Evolutionary conservation across 768 basidiomycete genomes (phyloP).

Genomic region (Rhodotorula taiwanensis): DNA sequence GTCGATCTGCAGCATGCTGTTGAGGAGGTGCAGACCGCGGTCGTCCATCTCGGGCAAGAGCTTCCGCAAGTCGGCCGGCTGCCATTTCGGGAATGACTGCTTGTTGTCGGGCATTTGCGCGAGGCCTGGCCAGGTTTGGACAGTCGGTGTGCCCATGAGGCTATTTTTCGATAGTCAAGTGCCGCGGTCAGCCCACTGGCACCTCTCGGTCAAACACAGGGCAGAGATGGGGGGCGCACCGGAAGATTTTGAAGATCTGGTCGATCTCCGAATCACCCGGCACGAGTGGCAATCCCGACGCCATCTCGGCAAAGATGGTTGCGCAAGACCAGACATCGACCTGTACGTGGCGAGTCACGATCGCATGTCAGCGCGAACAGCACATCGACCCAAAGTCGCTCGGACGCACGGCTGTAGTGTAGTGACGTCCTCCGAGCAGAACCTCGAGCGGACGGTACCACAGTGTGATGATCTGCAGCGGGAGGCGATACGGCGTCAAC

Average conservation of each 20-base stretch:
- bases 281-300: conserved; percentile 52
- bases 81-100: conserved; percentile 92
- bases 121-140: conserved; percentile 85
- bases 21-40: conserved; percentile 24
- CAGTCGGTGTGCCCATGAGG: conserved; percentile 86
- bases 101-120: conserved; percentile 86
- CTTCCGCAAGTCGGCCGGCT: conserved; percentile 52
- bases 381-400: not conserved
- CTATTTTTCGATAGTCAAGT: no score
- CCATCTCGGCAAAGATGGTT: conserved; percentile 98
- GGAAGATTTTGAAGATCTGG: conserved; percentile 99
- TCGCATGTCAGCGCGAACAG: no score
- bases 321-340: conserved; percentile 99
- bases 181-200: no score
- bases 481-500: not conserved
- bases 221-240: conserved; percentile 58
- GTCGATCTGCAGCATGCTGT: conserved; percentile 34
- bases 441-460: conserved; percentile 99
- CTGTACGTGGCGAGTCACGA: conserved; percentile 49
- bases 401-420: conserved; percentile 45
- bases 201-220: no score
- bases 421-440: conserved; percentile 87
- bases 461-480: conserved; percentile 81
- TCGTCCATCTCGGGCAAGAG: conserved; percentile 37
- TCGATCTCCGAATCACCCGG: conserved; percentile 99